Percentiles rank a stretch among this genome's conserved stretches.
phyloP scores from a whole-genome alignment of 768 basidiomycete species.

The Tylopilus sp. region DNA sequence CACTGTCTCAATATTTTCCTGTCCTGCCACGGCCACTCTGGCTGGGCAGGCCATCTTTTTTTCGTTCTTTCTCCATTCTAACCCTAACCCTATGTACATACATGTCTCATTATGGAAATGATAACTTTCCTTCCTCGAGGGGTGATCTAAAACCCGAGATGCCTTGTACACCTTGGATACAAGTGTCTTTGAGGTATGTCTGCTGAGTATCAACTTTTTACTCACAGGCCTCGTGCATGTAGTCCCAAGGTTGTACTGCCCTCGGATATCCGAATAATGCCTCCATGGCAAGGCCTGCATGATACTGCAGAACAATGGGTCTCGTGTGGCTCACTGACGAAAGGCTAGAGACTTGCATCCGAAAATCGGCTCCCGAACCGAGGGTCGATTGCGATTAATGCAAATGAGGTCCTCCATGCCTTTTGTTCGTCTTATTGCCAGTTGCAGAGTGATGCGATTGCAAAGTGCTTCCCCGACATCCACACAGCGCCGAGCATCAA shows the following conservation, averaged over 20 bases:
- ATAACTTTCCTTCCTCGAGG: slow-evolving; percentile 32
- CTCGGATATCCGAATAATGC: slow-evolving; percentile 55
- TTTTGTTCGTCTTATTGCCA: slow-evolving; percentile 44
- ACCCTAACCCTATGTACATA: not conserved
- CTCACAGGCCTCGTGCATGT: slow-evolving; percentile 1
- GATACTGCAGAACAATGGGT: slow-evolving; percentile 77
- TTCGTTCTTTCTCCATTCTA: too few relatives aligned
- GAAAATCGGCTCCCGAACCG: slow-evolving; percentile 94
- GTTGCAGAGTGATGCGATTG: slow-evolving; percentile 65
- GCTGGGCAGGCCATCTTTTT: slow-evolving; percentile 29
- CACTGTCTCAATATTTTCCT: slow-evolving; percentile 80
- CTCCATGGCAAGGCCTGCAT: slow-evolving; percentile 70
- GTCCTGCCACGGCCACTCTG: slow-evolving; percentile 58
- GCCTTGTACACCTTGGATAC: slow-evolving; percentile 81
- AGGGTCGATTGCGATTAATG: slow-evolving; percentile 75
- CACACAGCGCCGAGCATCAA: slow-evolving; percentile 9
- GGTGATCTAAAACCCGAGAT: slow-evolving; percentile 75
- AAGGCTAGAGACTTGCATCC: slow-evolving; percentile 76
- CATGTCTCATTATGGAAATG: slow-evolving; percentile 5
- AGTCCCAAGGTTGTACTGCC: slow-evolving; percentile 75
- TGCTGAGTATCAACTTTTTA: not conserved
- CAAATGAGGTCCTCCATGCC: slow-evolving; percentile 22
- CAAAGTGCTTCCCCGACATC: slow-evolving; percentile 66
- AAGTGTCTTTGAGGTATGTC: slow-evolving; percentile 69
- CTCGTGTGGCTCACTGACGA: slow-evolving; percentile 82